Evolutionary conservation across 495 filamentous ascomycete species (phyloP).

Genomic region (Cudoniella acicularis): DNA sequence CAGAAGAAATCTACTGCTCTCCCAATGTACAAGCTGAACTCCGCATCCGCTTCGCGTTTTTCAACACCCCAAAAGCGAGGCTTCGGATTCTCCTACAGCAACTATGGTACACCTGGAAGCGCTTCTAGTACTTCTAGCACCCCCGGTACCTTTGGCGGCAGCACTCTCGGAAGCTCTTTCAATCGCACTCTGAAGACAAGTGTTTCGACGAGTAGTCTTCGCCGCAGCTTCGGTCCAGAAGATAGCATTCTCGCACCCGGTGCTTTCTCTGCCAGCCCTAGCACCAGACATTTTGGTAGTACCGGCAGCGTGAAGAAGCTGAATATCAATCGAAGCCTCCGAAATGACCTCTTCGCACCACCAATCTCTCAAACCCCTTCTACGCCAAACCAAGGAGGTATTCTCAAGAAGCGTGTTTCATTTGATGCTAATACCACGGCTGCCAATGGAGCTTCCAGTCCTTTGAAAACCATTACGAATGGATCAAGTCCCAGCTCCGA

Average conservation of each 20-base stretch:
- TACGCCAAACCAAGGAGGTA: slow-evolving; percentile 42
- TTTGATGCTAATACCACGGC: slow-evolving; percentile 65
- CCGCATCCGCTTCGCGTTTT: slow-evolving; percentile 69
- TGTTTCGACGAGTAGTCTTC: slow-evolving; percentile 59
- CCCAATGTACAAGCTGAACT: slow-evolving; percentile 86
- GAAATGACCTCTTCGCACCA: slow-evolving; percentile 69
- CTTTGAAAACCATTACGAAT: slow-evolving; percentile 35
- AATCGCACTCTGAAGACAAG: slow-evolving; percentile 55
- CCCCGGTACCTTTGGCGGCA: slow-evolving; percentile 60
- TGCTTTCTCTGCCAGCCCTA: slow-evolving; percentile 70
- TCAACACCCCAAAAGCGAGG: slow-evolving; percentile 75
- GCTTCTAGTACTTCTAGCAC: slow-evolving; percentile 63
- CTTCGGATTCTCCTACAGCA: slow-evolving; percentile 87
- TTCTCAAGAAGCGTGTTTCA: slow-evolving; percentile 81
- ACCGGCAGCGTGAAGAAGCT: slow-evolving; percentile 78
- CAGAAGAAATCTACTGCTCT: slow-evolving; percentile 71
- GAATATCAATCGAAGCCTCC: slow-evolving; percentile 81
- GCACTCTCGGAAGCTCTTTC: slow-evolving; percentile 61
- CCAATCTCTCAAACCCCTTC: slow-evolving; percentile 37
- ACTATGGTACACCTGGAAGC: slow-evolving; percentile 77
- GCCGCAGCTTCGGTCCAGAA: slow-evolving; percentile 47
- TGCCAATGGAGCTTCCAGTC: slow-evolving; percentile 39
- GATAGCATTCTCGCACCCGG: slow-evolving; percentile 86
- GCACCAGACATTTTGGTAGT: slow-evolving; percentile 52
- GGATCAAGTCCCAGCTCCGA: slow-evolving; percentile 54